phyloP scores from a whole-genome alignment of 768 basidiomycete genomes.

The Amyloporia xantha region DNA sequence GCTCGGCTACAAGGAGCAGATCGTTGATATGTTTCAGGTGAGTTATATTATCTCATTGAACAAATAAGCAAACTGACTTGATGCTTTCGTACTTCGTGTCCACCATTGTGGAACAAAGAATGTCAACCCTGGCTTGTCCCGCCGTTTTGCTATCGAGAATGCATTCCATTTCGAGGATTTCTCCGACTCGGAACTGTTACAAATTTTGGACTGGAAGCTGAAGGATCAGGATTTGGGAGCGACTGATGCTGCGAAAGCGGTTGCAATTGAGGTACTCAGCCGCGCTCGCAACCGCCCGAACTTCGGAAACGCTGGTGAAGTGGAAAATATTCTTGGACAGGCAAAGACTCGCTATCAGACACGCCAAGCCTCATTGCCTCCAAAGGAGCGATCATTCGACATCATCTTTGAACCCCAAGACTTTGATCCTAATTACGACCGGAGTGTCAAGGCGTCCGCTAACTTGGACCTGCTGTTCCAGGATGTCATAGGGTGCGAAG shows the following conservation, averaged over 20 bases:
- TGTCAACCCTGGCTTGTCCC: slow-evolving; percentile 59
- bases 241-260: slow-evolving; percentile 47
- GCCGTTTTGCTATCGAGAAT: slow-evolving; percentile 63
- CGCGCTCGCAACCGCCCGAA: slow-evolving; percentile 25
- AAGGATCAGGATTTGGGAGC: slow-evolving; percentile 50
- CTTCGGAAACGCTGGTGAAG: slow-evolving; percentile 28
- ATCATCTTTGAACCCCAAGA: slow-evolving; percentile 39
- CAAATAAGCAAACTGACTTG: neutral
- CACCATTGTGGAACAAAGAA: slow-evolving; percentile 34
- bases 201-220: slow-evolving; percentile 51
- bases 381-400: slow-evolving; percentile 11
- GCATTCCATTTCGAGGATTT: slow-evolving; percentile 69
- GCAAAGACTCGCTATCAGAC: slow-evolving; percentile 23
- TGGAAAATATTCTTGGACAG: slow-evolving; percentile 24
- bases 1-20: slow-evolving; percentile 58
- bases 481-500: slow-evolving; percentile 56
- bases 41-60: slow-evolving; percentile 3
- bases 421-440: slow-evolving; percentile 58
- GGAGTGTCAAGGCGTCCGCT: slow-evolving; percentile 36
- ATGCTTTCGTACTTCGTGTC: no score
- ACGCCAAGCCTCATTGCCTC: slow-evolving; percentile 15
- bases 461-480: slow-evolving; percentile 54
- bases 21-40: slow-evolving; percentile 73
- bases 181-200: slow-evolving; percentile 41
- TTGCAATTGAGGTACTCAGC: slow-evolving; percentile 41